These are phyloP conservation scores for Trametes polyzona DNA, from an alignment of 1,284 basidiomycete species.

Conservation along the genomic window DNA sequence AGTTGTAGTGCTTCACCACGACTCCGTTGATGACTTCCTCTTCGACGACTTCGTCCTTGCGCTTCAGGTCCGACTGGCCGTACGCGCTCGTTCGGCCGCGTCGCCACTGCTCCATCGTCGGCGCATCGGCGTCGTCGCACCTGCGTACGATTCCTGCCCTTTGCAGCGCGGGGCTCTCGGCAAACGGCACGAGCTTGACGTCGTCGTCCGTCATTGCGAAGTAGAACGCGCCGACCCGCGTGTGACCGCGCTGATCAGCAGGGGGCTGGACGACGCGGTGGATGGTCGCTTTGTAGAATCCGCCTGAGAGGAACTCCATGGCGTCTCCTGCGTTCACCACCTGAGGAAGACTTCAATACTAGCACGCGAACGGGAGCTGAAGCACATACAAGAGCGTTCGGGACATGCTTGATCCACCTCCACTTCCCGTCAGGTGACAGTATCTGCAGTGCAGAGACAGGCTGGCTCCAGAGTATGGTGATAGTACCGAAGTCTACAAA, in stretches of 20 bases:
- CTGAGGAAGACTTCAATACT: slow-evolving; percentile 26
- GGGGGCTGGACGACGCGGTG: slow-evolving; percentile 50
- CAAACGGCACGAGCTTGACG: slow-evolving; percentile 42
- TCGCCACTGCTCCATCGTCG: slow-evolving; percentile 43
- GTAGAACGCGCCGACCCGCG: slow-evolving; percentile 58
- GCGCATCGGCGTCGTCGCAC: slow-evolving; percentile 37
- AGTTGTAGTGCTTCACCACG: slow-evolving; percentile 54
- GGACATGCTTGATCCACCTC: slow-evolving; percentile 62
- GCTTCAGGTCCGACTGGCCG: slow-evolving; percentile 35
- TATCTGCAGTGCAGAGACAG: slow-evolving; percentile 61
- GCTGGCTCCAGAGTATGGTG: slow-evolving; percentile 62
- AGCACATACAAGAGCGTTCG: slow-evolving; percentile 54
- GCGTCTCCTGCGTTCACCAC: slow-evolving; percentile 64
- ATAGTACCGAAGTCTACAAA: slow-evolving; percentile 55
- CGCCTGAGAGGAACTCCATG: slow-evolving; percentile 58
- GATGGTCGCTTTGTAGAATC: slow-evolving; percentile 43
- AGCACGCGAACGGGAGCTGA: not conserved
- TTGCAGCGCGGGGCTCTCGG: slow-evolving; percentile 46
- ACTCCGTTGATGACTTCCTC: slow-evolving; percentile 51
- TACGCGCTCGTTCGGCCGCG: slow-evolving; percentile 38
- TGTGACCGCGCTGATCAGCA: slow-evolving; percentile 48
- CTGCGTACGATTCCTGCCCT: slow-evolving; percentile 36
- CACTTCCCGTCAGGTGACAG: slow-evolving; percentile 53
- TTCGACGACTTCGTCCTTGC: slow-evolving; percentile 43
- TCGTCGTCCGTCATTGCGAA: slow-evolving; percentile 38